Evolutionary conservation across 2,329 filamentous ascomycete genomes (phyloP), one percentile per base, ranked within the genome.

Genomic region (Cladophialophora yegresii): DNA sequence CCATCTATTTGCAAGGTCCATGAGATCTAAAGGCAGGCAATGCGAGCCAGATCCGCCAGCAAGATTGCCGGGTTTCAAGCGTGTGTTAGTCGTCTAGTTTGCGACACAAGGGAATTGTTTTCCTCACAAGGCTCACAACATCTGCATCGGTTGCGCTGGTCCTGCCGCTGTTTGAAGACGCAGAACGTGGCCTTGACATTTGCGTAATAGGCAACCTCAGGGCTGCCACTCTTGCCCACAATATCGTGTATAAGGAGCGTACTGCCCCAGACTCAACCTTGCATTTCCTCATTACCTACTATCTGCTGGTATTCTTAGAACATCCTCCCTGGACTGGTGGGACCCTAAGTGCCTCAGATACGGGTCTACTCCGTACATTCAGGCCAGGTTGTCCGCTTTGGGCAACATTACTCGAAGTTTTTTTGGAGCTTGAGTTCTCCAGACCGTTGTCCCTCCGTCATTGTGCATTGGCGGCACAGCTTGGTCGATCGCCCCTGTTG

Each of bases 401-500:
- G n/a, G 26, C 36, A 47, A n/a, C 23, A 9, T n/a, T 23, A 54
- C 2, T 53, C 32, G 26, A 54, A 32, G 28, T 49, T 13, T 4
- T 43, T 43, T 43, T 43, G 36, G 40, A 45, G 53, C 53, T 55
- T 55, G 53, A 55, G 22, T 22, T 36, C n/a, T 13, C 36, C 53
- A 26, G 40, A 51, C 26, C 23, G 54, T 50, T 51, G 33, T 49
- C 28, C 53, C 54, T 53, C 54, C 66, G 66, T 68, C 66, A 68
- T 65, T 49, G 63, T 65, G 66, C 66, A 67, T 63, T 33, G 28
- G 43, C 56, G 57, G 45, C 50, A 59, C 58, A 16, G 33, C 30
- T 59, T 51, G 62, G 45, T 57, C 55, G 63, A 65, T 62, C 63
- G 45, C 23, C 55, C 61, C 26, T 63, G 56, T 67, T 58, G 65